Conservation (phyloP, 83 land plant genomes). For the Thuja plicata region DNA sequence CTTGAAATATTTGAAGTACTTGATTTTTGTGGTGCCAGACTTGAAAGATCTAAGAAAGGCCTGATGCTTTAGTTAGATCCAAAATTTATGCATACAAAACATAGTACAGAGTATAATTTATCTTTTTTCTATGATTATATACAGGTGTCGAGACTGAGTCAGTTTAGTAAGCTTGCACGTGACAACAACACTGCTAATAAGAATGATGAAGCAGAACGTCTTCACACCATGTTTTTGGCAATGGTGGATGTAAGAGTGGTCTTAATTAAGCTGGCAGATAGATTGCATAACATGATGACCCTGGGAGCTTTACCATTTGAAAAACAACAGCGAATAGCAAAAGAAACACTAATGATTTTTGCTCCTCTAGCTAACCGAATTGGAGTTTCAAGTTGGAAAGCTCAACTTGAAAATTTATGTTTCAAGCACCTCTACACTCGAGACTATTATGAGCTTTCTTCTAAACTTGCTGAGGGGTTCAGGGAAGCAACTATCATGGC, state of each 20-base stretch:
- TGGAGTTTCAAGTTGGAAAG: constrained; percentile 95
- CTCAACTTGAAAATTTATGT: constrained; percentile 88
- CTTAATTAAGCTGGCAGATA: constrained; percentile 90
- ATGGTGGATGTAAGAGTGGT: constrained; percentile 97
- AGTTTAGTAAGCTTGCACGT: constrained; percentile 96
- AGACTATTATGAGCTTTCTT: constrained; percentile 60
- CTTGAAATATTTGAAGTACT: background rate
- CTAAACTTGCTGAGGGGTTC: constrained; percentile 65
- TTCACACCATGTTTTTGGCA: constrained; percentile 95
- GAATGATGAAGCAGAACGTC: constrained; percentile 81
- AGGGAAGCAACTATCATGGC: constrained; percentile 71
- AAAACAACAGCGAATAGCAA: constrained; percentile 88
- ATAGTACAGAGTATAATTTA: background rate
- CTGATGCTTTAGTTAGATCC: background rate
- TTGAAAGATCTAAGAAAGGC: background rate
- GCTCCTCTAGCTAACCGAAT: constrained; percentile 87
- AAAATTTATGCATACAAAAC: background rate
- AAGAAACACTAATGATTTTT: constrained; percentile 92
- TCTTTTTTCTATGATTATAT: background rate
- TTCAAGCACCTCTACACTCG: constrained; percentile 79
- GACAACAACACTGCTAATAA: constrained; percentile 81
- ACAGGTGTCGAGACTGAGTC: constrained; percentile 91
- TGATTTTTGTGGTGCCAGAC: background rate
- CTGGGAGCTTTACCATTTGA: constrained; percentile 68
- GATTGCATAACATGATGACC: constrained; percentile 97